Percentiles rank a stretch among this genome's conserved stretches.
Evolutionary conservation across 2,329 filamentous ascomycete genomes (phyloP).

Genomic region (Hypoxylon sp.): DNA sequence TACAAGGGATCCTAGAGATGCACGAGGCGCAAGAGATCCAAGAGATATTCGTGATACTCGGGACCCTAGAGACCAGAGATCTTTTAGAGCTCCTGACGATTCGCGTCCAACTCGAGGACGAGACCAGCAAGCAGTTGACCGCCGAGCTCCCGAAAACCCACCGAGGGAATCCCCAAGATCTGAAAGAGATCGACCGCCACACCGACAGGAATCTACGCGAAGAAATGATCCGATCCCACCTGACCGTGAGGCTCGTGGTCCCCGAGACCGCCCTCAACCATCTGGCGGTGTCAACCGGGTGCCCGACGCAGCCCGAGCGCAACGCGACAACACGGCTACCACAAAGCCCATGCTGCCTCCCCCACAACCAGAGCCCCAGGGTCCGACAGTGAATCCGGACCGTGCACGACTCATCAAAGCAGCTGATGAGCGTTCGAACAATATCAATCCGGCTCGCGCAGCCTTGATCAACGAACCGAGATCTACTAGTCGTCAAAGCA

Average conservation of each 20-base stretch:
- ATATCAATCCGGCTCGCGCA: slow-evolving; percentile 65
- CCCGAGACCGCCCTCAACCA: slow-evolving; percentile 55
- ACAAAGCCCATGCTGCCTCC: slow-evolving; percentile 54
- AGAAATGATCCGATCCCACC: slow-evolving; percentile 54
- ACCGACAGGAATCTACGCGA: slow-evolving; percentile 48
- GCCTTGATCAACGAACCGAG: slow-evolving; percentile 61
- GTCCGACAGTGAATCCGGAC: slow-evolving; percentile 69
- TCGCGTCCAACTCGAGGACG: slow-evolving; percentile 60
- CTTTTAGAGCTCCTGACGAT: slow-evolving; percentile 58
- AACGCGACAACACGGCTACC: slow-evolving; percentile 49
- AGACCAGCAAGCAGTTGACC: slow-evolving; percentile 60
- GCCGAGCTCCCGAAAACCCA: slow-evolving; percentile 58
- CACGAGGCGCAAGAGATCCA: slow-evolving; percentile 54
- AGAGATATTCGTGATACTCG: slow-evolving; percentile 57
- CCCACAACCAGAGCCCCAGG: slow-evolving; percentile 54
- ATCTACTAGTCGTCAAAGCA: slow-evolving; percentile 56
- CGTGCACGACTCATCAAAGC: slow-evolving; percentile 64
- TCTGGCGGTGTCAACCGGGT: slow-evolving; percentile 44
- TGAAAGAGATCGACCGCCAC: slow-evolving; percentile 58
- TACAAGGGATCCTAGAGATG: slow-evolving; percentile 53
- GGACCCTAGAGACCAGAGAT: slow-evolving; percentile 58
- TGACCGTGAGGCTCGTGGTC: slow-evolving; percentile 57
- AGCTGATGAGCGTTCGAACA: slow-evolving; percentile 57
- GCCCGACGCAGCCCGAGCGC: slow-evolving; percentile 47
- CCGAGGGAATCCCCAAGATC: slow-evolving; percentile 57